Percentiles rank a stretch among this genome's conserved stretches.
phyloP scores from a whole-genome alignment of 352 stramenopile species.

The Phytophthora litchii region DNA sequence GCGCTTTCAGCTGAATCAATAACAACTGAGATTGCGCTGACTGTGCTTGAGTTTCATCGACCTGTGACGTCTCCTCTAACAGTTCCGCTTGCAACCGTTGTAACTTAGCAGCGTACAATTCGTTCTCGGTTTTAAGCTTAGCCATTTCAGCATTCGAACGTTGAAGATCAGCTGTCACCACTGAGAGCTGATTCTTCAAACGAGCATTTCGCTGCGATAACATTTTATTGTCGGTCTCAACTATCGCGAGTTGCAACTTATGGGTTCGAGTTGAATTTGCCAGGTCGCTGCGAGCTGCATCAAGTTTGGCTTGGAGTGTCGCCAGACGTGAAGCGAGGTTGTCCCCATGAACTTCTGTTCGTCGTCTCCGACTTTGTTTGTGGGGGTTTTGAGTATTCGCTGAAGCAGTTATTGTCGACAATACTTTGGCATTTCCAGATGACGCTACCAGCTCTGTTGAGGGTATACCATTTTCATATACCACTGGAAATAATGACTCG shows the following conservation, averaged over 20 bases:
- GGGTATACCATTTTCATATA: conserved; percentile 33
- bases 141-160: conserved; percentile 44
- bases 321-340: conserved; percentile 7
- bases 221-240: conserved; percentile 47
- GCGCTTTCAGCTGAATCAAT: conserved; percentile 48
- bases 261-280: conserved; percentile 25
- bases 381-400: not conserved
- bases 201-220: conserved; percentile 47
- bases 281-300: conserved; percentile 19
- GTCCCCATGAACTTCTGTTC: conserved; percentile 9
- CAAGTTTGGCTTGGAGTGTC: conserved; percentile 22
- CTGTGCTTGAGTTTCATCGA: conserved; percentile 54
- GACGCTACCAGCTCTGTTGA: not conserved
- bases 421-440: conserved; percentile 4
- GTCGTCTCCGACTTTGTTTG: not conserved
- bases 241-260: conserved; percentile 42
- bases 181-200: conserved; percentile 42
- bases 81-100: conserved; percentile 54
- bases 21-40: conserved; percentile 46
- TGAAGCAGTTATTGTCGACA: conserved; percentile 1
- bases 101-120: conserved; percentile 54
- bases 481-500: conserved; percentile 44
- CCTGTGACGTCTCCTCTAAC: conserved; percentile 48
- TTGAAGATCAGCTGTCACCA: conserved; percentile 39
- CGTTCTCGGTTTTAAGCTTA: conserved; percentile 55